These are phyloP conservation scores for Macrocybe gigantea DNA, from an alignment of 768 basidiomycete species.

Conservation along the genomic window DNA sequence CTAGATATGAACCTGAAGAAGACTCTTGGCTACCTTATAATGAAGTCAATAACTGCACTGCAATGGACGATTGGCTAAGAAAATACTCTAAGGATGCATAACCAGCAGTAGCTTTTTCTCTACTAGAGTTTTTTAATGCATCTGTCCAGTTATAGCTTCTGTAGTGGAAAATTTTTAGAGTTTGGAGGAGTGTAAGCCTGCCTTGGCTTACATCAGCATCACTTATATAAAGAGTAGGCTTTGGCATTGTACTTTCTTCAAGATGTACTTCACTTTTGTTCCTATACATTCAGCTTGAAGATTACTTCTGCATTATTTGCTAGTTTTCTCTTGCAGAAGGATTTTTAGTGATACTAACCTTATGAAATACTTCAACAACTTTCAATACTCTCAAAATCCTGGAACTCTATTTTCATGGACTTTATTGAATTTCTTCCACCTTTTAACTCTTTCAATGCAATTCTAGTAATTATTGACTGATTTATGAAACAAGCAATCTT, in stretches of 20 bases:
- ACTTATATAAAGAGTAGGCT: too few relatives aligned
- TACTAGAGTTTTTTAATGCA: neutral
- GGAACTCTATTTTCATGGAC: neutral
- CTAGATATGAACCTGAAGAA: conserved; percentile 10
- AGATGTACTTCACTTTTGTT: too few relatives aligned
- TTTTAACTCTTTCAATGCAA: neutral
- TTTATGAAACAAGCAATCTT: neutral
- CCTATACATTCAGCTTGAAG: too few relatives aligned
- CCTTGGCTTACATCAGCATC: too few relatives aligned
- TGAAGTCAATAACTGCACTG: conserved; percentile 14
- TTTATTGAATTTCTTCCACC: too few relatives aligned
- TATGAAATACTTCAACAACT: conserved; percentile 22
- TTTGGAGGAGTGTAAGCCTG: neutral
- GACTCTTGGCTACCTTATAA: neutral
- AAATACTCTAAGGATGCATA: neutral
- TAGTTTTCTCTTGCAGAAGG: too few relatives aligned
- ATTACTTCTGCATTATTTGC: too few relatives aligned
- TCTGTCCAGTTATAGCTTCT: neutral
- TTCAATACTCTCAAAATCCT: conserved; percentile 10
- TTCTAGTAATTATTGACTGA: neutral
- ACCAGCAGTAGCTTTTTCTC: neutral
- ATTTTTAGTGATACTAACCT: too few relatives aligned
- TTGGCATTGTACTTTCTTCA: too few relatives aligned
- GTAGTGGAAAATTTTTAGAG: neutral
- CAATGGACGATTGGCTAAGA: conserved; percentile 11